Conservation (phyloP, 192 early-diverging fungal genomes). For the Gonapodya prolifera region DNA sequence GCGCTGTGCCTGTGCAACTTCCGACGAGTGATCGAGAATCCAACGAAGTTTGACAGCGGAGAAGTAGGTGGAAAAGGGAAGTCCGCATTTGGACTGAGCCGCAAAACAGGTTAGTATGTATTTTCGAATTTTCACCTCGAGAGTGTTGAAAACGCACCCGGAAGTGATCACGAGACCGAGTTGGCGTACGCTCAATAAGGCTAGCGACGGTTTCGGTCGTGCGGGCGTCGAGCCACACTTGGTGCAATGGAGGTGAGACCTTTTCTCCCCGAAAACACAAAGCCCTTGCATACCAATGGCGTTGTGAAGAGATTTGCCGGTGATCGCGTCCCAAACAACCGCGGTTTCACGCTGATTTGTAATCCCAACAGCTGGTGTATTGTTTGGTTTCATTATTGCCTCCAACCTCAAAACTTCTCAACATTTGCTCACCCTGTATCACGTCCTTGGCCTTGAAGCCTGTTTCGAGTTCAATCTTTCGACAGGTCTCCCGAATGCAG, state of each 20-base stretch:
- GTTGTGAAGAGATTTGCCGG: slow-evolving; percentile 66
- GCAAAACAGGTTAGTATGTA: not conserved
- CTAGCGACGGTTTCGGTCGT: slow-evolving; percentile 58
- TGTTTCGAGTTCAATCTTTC: slow-evolving; percentile 38
- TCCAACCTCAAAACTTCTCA: not conserved
- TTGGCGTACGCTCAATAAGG: slow-evolving; percentile 40
- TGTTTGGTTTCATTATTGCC: slow-evolving; percentile 10
- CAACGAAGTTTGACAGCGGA: slow-evolving; percentile 82
- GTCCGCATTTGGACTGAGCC: slow-evolving; percentile 49
- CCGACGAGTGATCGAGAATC: slow-evolving; percentile 72
- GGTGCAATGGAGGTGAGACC: not conserved
- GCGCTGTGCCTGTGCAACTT: slow-evolving; percentile 60
- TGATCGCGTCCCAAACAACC: slow-evolving; percentile 72
- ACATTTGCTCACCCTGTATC: slow-evolving; percentile 12
- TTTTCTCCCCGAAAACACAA: not conserved
- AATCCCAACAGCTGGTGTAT: slow-evolving; percentile 65
- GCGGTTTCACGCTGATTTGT: slow-evolving; percentile 94
- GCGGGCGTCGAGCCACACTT: slow-evolving; percentile 80
- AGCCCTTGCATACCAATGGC: slow-evolving; percentile 41
- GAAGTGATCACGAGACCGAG: slow-evolving; percentile 27
- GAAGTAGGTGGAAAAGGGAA: slow-evolving; percentile 87
- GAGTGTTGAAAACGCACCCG: slow-evolving; percentile 10
- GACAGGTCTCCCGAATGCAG: slow-evolving; percentile 53
- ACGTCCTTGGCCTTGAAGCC: slow-evolving; percentile 34
- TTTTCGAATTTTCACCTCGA: not conserved